A percentile compares a stretch with the other conserved stretches of the same genome.
These are phyloP conservation scores for Parastagonospora nodorum DNA, from an alignment of 2,329 filamentous ascomycete genomes.

Conservation along the genomic window DNA sequence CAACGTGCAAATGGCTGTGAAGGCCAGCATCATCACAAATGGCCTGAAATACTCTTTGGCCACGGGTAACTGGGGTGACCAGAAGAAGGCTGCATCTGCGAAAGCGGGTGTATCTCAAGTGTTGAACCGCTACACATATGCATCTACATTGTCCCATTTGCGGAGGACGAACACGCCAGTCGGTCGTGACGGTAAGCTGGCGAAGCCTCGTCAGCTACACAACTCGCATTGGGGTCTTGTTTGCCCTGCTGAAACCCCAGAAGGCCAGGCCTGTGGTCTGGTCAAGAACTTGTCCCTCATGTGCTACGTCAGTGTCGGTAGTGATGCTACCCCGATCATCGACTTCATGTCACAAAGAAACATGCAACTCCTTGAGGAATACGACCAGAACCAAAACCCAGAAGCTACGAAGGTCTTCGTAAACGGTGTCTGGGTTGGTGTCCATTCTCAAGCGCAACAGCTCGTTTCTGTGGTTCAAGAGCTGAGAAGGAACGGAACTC, in stretches of 20 bases:
- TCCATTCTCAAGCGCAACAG: conserved; percentile 85
- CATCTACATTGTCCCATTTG: conserved; percentile 95
- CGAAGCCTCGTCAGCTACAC: conserved; percentile 95
- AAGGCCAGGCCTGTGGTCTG: conserved; percentile 96
- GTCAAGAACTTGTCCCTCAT: conserved; percentile 98
- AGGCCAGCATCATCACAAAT: conserved; percentile 87
- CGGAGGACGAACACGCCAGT: conserved; percentile 97
- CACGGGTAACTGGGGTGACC: conserved; percentile 98
- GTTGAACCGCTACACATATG: conserved; percentile 95
- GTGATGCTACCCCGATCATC: conserved; percentile 84
- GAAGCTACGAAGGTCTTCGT: conserved; percentile 98
- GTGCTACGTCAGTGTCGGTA: conserved; percentile 97
- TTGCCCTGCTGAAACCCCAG: conserved; percentile 94
- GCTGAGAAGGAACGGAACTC: conserved; percentile 77
- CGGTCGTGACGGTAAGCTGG: conserved; percentile 95
- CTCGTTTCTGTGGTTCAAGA: conserved; percentile 79
- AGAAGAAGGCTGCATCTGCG: conserved; percentile 95
- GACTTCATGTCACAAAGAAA: conserved; percentile 95
- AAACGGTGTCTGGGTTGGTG: conserved; percentile 97
- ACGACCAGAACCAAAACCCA: conserved; percentile 69
- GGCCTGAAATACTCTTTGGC: conserved; percentile 96
- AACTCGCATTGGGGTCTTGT: conserved; percentile 99
- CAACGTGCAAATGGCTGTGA: conserved; percentile 87
- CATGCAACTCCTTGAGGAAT: conserved; percentile 97
- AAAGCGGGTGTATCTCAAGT: conserved; percentile 98